Evolutionary conservation across 805 yeast species (phyloP).

Genomic region (Torulaspora microellipsoides): DNA sequence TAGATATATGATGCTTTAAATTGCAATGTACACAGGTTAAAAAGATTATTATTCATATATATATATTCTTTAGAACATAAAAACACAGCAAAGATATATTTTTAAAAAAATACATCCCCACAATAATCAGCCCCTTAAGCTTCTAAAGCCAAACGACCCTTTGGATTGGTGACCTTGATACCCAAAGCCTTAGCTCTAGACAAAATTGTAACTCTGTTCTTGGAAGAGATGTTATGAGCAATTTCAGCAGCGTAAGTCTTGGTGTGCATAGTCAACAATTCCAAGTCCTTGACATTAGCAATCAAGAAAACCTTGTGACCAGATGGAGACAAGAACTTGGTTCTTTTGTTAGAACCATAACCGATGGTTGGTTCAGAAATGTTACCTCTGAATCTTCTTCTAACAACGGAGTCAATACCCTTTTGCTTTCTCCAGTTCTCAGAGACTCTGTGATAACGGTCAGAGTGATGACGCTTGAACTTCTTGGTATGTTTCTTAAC

Average conservation of each 20-base stretch:
- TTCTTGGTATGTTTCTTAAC: conserved; percentile 98
- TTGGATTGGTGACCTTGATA: conserved; percentile 98
- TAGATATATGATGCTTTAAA: conserved; percentile 5
- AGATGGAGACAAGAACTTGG: conserved; percentile 91
- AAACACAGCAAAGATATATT: neutral
- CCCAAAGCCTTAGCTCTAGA: conserved; percentile 98
- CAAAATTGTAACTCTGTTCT: conserved; percentile 94
- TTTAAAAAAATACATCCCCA: conserved; percentile 6
- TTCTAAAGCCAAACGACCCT: conserved; percentile 97
- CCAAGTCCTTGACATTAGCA: conserved; percentile 89
- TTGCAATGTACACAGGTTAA: conserved; percentile 14
- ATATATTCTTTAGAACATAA: conserved; percentile 7
- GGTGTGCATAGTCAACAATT: conserved; percentile 93
- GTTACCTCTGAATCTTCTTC: conserved; percentile 99
- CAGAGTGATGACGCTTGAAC: conserved; percentile 99
- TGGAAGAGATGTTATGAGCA: conserved; percentile 97
- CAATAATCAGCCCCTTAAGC: conserved; percentile 52
- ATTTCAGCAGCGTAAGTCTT: conserved; percentile 99
- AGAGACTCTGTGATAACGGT: conserved; percentile 96
- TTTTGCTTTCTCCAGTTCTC: conserved; percentile 99
- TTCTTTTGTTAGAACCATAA: conserved; percentile 99
- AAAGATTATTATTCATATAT: conserved; percentile 8
- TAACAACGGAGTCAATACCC: conserved; percentile 99
- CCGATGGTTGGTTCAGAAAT: conserved; percentile 99
- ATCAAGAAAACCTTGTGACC: conserved; percentile 98